Evolutionary conservation across 1,284 basidiomycete species (phyloP), one percentile per base, ranked within the genome.

Genomic region (Schizophyllum commune): DNA sequence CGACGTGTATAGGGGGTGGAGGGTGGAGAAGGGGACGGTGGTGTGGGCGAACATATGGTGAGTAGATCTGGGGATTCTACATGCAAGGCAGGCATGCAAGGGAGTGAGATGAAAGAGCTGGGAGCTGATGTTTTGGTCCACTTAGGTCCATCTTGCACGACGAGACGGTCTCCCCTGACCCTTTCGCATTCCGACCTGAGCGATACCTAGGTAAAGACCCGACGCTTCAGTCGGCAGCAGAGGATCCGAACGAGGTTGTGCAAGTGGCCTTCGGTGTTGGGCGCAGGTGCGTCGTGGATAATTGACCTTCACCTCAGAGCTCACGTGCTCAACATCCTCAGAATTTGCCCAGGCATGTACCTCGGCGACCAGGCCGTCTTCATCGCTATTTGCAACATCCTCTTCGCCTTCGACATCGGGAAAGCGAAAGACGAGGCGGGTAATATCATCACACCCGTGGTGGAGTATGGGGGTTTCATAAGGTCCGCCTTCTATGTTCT

Each of bases 11-110:
- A 68, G 68, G 64, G 68, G 65, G 1, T 66, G 67, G 53, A 58
- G 32, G 13, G 67, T 68, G 55, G 57, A 64, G 47, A 66, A 65
- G 62, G 67, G 62, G 34, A 68, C 73, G 0, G 65, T 71, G 3
- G 66, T 76, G 1, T 72, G 71, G 69, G 68, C 71, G 20, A 76
- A 77, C 59, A 71, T 74, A 32, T 76, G 75, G 74, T 74, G 56
- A 20, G 32, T 9, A 32, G 32, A 20, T 52, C 8, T 9, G 39
- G 9, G 17, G 39, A 47, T 13, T 17, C n/a, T 3, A 3, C 13
- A 3, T 9, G 13, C 17, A 47, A 13, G 39, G 39, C 3, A 4
- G 39, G 17, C 39, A 27, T 27, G 27, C 27, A 5, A 27, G 5
- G 27, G 27, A n/a, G n/a, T n/a, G n/a, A 27, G 27, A 27, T 27